Evolutionary conservation across 768 basidiomycete genomes (phyloP).

Genomic region (Suillus discolor): DNA sequence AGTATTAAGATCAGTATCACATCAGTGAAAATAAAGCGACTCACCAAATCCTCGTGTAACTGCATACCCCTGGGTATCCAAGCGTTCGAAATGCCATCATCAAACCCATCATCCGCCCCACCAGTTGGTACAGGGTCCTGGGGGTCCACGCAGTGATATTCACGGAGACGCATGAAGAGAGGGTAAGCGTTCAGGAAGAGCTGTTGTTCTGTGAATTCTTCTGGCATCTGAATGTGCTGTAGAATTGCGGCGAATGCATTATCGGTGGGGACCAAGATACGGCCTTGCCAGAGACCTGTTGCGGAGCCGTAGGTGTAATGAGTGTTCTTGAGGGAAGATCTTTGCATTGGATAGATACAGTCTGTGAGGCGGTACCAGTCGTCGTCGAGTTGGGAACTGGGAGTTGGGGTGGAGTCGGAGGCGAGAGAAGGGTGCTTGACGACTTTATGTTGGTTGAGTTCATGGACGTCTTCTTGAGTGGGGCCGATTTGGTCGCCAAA

Average conservation of each 20-base stretch:
- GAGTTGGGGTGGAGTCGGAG: constrained; percentile 28
- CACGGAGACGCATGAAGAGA: constrained; percentile 59
- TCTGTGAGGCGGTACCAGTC: constrained; percentile 58
- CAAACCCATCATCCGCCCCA: constrained; percentile 19
- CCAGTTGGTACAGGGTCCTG: constrained; percentile 31
- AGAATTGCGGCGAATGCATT: constrained; percentile 21
- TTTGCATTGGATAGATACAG: constrained; percentile 43
- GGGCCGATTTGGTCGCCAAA: constrained; percentile 36
- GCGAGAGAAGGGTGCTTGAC: constrained; percentile 32
- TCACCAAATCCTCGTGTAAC: constrained; percentile 25
- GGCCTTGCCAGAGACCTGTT: constrained; percentile 63
- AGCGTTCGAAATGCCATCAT: constrained; percentile 44
- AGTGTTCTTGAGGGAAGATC: constrained; percentile 29
- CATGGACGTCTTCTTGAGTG: constrained; percentile 61
- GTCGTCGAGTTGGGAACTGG: constrained; percentile 53
- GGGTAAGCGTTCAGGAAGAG: constrained; percentile 47
- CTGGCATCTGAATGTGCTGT: constrained; percentile 23
- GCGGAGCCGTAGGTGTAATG: constrained; percentile 55
- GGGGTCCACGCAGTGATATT: constrained; percentile 53
- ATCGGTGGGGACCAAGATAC: constrained; percentile 50
- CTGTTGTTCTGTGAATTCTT: constrained; percentile 36
- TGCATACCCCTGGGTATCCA: constrained; percentile 37
- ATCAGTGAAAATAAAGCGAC: neutral
- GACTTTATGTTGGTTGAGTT: constrained; percentile 49
- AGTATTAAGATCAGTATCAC: neutral